Percentiles rank a stretch among this genome's conserved stretches.
Conservation (phyloP, 306 rosid genomes). For the Dryas octopetala region DNA sequence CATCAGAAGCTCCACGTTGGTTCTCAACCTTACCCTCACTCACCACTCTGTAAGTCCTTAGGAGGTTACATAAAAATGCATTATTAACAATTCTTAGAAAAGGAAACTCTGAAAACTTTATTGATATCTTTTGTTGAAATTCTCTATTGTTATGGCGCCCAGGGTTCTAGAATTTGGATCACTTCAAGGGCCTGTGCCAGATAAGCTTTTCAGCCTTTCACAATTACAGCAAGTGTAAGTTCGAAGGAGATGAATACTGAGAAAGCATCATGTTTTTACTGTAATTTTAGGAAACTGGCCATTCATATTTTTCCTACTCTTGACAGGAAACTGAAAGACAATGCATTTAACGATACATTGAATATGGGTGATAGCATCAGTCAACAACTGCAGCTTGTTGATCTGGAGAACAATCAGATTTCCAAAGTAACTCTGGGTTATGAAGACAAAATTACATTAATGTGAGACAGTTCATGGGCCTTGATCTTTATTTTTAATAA, state of each 20-base stretch:
- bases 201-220: constrained; percentile 60
- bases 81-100: neutral
- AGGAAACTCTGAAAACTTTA: neutral
- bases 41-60: constrained; percentile 79
- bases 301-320: constrained; percentile 2
- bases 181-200: constrained; percentile 71
- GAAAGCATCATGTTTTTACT: neutral
- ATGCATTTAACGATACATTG: constrained; percentile 59
- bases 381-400: constrained; percentile 67
- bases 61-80: neutral
- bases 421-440: constrained; percentile 45
- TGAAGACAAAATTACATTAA: constrained; percentile 53
- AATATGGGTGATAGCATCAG: constrained; percentile 66
- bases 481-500: constrained; percentile 11
- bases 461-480: constrained; percentile 46
- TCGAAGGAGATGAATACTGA: constrained; percentile 11
- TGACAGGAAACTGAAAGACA: constrained; percentile 70
- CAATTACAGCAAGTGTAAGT: constrained; percentile 93
- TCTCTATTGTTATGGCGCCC: constrained; percentile 1
- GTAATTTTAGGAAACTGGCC: constrained; percentile 8
- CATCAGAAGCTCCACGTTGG: constrained; percentile 77
- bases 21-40: constrained; percentile 57
- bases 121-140: neutral
- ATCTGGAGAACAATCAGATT: constrained; percentile 73
- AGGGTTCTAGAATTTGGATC: constrained; percentile 79